Conservation (phyloP, 2,329 filamentous ascomycete genomes). For the Arthroderma sp. region DNA sequence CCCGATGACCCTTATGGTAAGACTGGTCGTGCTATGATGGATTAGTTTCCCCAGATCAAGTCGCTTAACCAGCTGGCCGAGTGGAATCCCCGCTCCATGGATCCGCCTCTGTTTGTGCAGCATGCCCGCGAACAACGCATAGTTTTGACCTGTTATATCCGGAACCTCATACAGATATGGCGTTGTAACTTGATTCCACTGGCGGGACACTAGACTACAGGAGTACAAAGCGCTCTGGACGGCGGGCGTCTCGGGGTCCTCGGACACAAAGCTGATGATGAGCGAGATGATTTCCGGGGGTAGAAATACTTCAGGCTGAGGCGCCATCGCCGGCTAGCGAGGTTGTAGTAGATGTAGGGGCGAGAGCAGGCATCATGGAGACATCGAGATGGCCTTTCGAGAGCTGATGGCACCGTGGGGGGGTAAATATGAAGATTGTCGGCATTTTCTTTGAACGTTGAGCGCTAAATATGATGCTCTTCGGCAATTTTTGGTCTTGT, state of each 20-base stretch:
- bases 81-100: conserved; percentile 37
- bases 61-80: conserved; percentile 37
- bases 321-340: too few relatives aligned
- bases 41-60: conserved; percentile 44
- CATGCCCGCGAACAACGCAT: conserved; percentile 40
- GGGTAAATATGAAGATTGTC: too few relatives aligned
- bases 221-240: conserved; percentile 35
- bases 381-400: too few relatives aligned
- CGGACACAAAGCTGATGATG: conserved; percentile 34
- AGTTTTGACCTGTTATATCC: conserved; percentile 38
- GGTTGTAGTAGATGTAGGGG: too few relatives aligned
- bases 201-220: conserved; percentile 40
- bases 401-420: too few relatives aligned
- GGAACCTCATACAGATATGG: conserved; percentile 41
- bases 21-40: conserved; percentile 45
- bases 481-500: too few relatives aligned
- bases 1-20: conserved; percentile 44
- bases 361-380: too few relatives aligned
- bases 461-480: too few relatives aligned
- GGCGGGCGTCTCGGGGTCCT: conserved; percentile 17
- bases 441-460: too few relatives aligned
- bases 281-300: conserved; percentile 42
- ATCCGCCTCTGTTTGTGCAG: conserved; percentile 18
- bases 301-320: conserved; percentile 23
- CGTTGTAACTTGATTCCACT: conserved; percentile 45